Conservation (phyloP, 2,329 filamentous ascomycete genomes). For the Chrysoporthe puriensis region DNA sequence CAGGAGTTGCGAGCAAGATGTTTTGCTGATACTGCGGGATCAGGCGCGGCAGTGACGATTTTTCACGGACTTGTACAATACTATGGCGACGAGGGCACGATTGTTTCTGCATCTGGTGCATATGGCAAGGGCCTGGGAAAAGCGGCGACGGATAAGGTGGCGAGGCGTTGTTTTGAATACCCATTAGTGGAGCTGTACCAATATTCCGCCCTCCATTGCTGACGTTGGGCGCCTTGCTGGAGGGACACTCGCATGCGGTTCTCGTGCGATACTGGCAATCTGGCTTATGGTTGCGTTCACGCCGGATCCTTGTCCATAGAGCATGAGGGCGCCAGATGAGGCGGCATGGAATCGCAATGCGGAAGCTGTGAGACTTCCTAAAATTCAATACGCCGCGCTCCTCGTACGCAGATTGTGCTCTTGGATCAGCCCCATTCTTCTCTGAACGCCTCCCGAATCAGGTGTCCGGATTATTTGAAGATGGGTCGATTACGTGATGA, state of each 20-base stretch:
- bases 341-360: neutral
- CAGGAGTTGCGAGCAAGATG: neutral
- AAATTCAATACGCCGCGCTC: neutral
- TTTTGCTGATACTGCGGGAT: neutral
- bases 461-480: neutral
- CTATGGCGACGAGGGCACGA: constrained; percentile 15
- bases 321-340: neutral
- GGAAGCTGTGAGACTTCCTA: neutral
- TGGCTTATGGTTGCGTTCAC: neutral
- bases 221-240: neutral
- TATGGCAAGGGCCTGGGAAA: constrained; percentile 23
- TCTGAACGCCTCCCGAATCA: neutral
- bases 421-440: neutral
- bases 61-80: constrained; percentile 24
- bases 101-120: constrained; percentile 29
- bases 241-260: neutral
- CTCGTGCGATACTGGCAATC: neutral
- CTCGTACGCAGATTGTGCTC: neutral
- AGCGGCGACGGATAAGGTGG: constrained; percentile 14
- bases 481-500: constrained; percentile 29
- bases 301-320: neutral
- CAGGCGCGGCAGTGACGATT: neutral
- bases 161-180: constrained; percentile 29
- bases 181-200: constrained; percentile 22
- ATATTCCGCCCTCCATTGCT: neutral